Evolutionary conservation across 2,329 filamentous ascomycete genomes (phyloP).

Genomic region (Aspergillus puulaauensis): DNA sequence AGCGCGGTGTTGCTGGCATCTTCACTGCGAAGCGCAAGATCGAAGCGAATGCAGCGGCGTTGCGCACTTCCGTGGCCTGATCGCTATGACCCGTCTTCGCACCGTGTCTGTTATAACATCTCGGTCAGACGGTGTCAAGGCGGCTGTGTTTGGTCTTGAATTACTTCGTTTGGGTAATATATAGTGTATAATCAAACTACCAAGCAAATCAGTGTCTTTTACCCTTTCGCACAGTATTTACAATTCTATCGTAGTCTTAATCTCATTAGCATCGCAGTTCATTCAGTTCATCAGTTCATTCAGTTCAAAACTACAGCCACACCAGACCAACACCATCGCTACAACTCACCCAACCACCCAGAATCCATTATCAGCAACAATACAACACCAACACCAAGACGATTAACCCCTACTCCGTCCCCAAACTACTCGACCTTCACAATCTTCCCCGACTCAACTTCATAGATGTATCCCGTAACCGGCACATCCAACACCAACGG

Average conservation of each 20-base stretch:
- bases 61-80: background rate
- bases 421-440: constrained; percentile 23
- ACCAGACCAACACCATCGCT: too few species aligned
- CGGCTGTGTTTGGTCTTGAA: background rate
- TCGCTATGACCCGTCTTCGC: background rate
- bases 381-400: too few species aligned
- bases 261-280: too few species aligned
- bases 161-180: background rate
- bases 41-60: constrained; percentile 23
- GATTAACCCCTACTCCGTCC: background rate
- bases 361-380: background rate
- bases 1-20: constrained; percentile 73
- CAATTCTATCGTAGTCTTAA: background rate
- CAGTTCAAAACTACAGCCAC: too few species aligned
- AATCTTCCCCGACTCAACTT: constrained; percentile 70
- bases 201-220: background rate
- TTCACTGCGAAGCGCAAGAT: constrained; percentile 83
- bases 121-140: background rate
- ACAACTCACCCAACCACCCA: background rate
- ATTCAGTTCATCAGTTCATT: too few species aligned
- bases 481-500: constrained; percentile 61
- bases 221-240: background rate
- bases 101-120: background rate
- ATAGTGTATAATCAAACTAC: background rate
- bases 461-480: constrained; percentile 74